Evolutionary conservation across 2,329 filamentous ascomycete species (phyloP), one percentile per base, ranked within the genome.

Genomic region (Arthrobotrys sinensis): DNA sequence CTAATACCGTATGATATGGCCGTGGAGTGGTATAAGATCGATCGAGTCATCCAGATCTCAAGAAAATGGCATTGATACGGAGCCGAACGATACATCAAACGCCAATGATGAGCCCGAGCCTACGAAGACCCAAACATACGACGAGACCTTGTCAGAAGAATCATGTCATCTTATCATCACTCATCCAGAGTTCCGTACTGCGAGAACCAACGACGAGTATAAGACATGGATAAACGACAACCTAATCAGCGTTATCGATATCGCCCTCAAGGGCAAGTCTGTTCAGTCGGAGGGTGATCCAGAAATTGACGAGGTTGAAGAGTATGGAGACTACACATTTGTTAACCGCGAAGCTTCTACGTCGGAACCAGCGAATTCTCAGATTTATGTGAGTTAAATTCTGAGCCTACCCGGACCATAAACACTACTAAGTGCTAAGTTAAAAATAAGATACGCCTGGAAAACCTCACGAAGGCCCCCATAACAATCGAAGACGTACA

Each of bases 161-260:
- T 28, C 38, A 3, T 73, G 69, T 50, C 60, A 73, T 52, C 12
- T 73, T 3, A 60, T 73, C 5, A 43, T 73, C 16, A 55, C 69
- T 0, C 40, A 73, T 16, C 69, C 69, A 11, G n/a, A 14, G 3
- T 73, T 73, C 19, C 14, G 48, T 7, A 60, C 66, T 19, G 10
- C 1, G 2, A 19, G 12, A 16, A 34, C 2, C 7, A 64, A 6
- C 4, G 60, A 64, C 6, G 12, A 28, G 5, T 64, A 64, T 21
- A 64, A 36, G 34, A 6, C 40, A 1, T 64, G 60, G 60, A 48
- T 64, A 3, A 36, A 48, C 11, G 28, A 48, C 6, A 48, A 48
- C 16, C 34, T 64, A 2, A 36, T 64, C 11, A 12, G 36, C 3
- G n/a, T 60, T n/a, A 28, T 60, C 10, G 55, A 60, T 28, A 2